Evolutionary conservation across 768 basidiomycete genomes (phyloP), one percentile per base, ranked within the genome.

Genomic region (Boletales sp.): DNA sequence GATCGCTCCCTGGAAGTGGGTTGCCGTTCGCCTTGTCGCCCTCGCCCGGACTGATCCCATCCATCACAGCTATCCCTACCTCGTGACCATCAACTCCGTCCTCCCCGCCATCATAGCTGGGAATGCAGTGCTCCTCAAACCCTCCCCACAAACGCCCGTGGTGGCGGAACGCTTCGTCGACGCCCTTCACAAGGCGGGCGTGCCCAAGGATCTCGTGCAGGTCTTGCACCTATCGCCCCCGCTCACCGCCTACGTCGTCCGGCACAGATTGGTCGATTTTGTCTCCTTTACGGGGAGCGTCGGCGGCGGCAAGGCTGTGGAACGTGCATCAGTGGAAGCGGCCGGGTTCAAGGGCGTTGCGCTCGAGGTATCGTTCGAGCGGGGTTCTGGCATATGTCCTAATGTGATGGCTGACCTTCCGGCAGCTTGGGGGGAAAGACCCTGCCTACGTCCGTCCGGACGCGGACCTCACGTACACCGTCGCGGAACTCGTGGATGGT

Each of bases 121-220:
- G 30, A 98, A 99, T 65, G 70, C 90, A 0, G 89, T 97, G 11
- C 66, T 99, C 40, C 74, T 98, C 63, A 99, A 98, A 67, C 95
- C 96, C 0, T 95, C 94, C 2, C 96, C 96, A 0, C 96, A 99
- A 64, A 97, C 94, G 0, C 95, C 96, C 5, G 73, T 92, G 40
- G 82, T 85, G 0, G 94, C 88, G 4, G 92, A 96, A 64, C 81
- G 90, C 5, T 80, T 97, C 55, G 78, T 80, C 1, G 64, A 74
- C 13, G 86, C 89, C 0, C 77, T 93, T 32, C 70, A 70, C n/a
- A 70, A 74, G 2, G 93, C 92, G 0, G 92, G 93, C 11, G 80
- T 96, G 0, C 94, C 94, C 0, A 56, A 76, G 40, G 78, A 84
- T 49, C 75, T 90, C 41, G 72, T 92, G 21, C 84, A 90, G 64